Conservation (phyloP, 2,329 filamentous ascomycete species). For the Thermothelomyces thermophilus region DNA sequence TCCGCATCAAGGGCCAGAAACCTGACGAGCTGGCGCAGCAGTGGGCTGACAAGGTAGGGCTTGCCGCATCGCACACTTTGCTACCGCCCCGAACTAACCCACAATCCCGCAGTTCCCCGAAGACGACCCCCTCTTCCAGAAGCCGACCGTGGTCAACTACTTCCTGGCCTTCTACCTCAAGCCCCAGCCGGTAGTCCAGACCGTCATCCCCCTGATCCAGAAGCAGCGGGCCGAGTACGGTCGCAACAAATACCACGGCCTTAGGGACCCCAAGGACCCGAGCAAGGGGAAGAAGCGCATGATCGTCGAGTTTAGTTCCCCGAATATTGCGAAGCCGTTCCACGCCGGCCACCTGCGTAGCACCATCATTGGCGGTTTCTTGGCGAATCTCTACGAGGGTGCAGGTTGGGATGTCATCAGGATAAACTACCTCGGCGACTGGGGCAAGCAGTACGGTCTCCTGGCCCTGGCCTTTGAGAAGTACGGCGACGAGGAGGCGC, state of each 20-base stretch:
- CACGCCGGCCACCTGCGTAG: slow-evolving; percentile 71
- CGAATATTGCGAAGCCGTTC: slow-evolving; percentile 82
- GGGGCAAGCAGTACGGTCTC: slow-evolving; percentile 72
- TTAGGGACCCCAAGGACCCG: slow-evolving; percentile 56
- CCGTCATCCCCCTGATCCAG: slow-evolving; percentile 65
- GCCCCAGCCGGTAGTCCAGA: slow-evolving; percentile 54
- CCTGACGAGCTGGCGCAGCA: slow-evolving; percentile 55
- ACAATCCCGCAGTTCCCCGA: slow-evolving; percentile 51
- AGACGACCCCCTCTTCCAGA: slow-evolving; percentile 65
- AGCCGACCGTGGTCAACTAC: slow-evolving; percentile 58
- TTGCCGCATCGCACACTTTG: background rate
- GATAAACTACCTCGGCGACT: slow-evolving; percentile 75
- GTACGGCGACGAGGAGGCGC: slow-evolving; percentile 66
- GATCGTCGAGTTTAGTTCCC: slow-evolving; percentile 76
- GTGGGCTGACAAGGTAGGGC: slow-evolving; percentile 52
- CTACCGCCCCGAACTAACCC: background rate
- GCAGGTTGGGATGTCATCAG: slow-evolving; percentile 67
- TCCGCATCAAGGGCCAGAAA: slow-evolving; percentile 67
- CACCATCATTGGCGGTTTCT: slow-evolving; percentile 73
- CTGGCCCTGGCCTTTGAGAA: slow-evolving; percentile 68
- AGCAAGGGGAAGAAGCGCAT: slow-evolving; percentile 57
- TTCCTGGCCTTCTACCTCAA: slow-evolving; percentile 80
- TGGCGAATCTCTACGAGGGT: slow-evolving; percentile 63
- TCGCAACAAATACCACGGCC: slow-evolving; percentile 52
- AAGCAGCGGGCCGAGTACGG: slow-evolving; percentile 57